phyloP scores from a whole-genome alignment of 2,329 filamentous ascomycete genomes.

The Diaporthe nobilis region DNA sequence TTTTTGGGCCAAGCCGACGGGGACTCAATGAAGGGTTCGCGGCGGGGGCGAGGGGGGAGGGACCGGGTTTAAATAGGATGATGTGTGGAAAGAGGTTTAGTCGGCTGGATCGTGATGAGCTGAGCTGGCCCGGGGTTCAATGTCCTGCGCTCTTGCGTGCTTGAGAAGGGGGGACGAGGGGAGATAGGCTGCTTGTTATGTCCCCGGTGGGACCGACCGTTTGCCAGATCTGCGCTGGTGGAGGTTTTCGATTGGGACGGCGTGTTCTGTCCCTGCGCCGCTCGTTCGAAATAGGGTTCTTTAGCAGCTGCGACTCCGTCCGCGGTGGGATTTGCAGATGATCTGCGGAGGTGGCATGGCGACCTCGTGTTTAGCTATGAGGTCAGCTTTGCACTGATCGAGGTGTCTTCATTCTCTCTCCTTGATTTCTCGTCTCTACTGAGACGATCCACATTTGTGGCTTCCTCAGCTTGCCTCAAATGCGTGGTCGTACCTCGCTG shows the following conservation, averaged over 20 bases:
- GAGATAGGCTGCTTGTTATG: neutral
- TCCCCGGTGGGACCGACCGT: slow-evolving; percentile 6
- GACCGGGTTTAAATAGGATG: neutral
- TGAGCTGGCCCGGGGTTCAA: neutral
- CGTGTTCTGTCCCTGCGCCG: neutral
- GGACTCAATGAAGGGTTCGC: neutral
- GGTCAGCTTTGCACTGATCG: neutral
- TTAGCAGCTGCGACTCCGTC: neutral
- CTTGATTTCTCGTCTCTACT: neutral
- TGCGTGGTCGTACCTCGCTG: neutral
- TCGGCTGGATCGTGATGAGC: neutral
- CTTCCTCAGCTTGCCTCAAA: neutral
- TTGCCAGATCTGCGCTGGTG: neutral
- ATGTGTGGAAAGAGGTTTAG: neutral
- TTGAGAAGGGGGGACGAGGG: neutral
- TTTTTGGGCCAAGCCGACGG: neutral
- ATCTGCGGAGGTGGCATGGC: neutral
- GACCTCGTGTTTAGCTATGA: neutral
- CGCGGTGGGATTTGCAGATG: neutral
- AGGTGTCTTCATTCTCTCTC: neutral
- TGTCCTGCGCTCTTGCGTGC: neutral
- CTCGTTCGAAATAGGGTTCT: neutral
- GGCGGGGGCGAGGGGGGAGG: neutral
- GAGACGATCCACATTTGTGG: neutral
- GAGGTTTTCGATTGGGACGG: neutral